phyloP scores from a whole-genome alignment of 2,329 filamentous ascomycete genomes.

The Diplodia sapinea region DNA sequence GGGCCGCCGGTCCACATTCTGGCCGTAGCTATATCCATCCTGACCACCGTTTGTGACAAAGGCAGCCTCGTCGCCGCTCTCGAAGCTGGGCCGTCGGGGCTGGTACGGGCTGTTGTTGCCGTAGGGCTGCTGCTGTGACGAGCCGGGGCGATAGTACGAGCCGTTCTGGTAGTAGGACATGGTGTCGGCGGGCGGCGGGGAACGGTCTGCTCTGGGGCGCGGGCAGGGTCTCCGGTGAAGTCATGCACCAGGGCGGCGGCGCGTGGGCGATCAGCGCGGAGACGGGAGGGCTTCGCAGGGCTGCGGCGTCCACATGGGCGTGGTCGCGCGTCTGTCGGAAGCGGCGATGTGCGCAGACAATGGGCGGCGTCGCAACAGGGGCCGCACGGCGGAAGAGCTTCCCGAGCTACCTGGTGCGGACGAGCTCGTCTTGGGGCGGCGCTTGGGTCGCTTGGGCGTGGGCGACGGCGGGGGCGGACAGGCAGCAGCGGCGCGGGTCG shows the following conservation, averaged over 20 bases:
- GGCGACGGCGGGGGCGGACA: slow-evolving; percentile 11
- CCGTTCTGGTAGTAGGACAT: slow-evolving; percentile 66
- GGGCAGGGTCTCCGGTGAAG: slow-evolving; percentile 24
- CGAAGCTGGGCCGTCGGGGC: slow-evolving; percentile 72
- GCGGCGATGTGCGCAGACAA: background rate
- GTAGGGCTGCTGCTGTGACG: slow-evolving; percentile 49
- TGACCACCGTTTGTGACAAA: slow-evolving; percentile 51
- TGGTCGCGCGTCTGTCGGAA: slow-evolving; percentile 1
- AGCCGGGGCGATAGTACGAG: slow-evolving; percentile 55
- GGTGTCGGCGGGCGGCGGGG: slow-evolving; percentile 32
- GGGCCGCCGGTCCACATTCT: slow-evolving; percentile 40
- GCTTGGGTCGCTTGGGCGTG: background rate
- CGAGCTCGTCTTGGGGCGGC: slow-evolving; percentile 4
- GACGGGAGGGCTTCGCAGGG: slow-evolving; percentile 3
- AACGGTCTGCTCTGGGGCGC: background rate
- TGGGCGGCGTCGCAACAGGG: slow-evolving; percentile 24
- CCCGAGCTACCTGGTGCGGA: slow-evolving; percentile 21
- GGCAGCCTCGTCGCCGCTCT: slow-evolving; percentile 73
- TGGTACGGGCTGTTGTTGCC: slow-evolving; percentile 44
- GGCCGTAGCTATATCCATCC: slow-evolving; percentile 44
- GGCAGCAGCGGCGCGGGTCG: slow-evolving; percentile 10
- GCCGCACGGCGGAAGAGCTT: slow-evolving; percentile 28
- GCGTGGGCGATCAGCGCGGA: slow-evolving; percentile 26
- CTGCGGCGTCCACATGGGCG: slow-evolving; percentile 16
- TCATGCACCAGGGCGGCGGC: slow-evolving; percentile 11